These are phyloP conservation scores for Phylloporus rhodoxanthus DNA, from an alignment of 768 basidiomycete genomes.

Conservation along the genomic window DNA sequence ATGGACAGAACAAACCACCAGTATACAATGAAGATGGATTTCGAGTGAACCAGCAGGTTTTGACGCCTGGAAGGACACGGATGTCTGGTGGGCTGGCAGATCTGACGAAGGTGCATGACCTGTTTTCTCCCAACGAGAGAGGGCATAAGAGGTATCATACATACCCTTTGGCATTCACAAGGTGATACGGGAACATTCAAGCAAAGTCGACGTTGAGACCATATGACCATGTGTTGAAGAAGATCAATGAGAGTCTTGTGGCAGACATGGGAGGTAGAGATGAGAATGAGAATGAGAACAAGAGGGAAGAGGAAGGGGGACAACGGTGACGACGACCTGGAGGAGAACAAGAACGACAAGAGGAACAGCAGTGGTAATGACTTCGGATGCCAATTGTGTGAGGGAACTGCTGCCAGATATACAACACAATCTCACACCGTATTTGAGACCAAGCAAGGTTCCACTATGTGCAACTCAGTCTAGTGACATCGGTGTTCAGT, in stretches of 20 bases:
- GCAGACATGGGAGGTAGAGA: too few species aligned
- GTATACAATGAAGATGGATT: background rate
- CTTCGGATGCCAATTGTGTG: too few species aligned
- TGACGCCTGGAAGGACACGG: background rate
- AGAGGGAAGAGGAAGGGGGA: too few species aligned
- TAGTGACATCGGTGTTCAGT: background rate
- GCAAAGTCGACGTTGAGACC: background rate
- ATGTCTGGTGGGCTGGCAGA: background rate
- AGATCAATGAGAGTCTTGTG: constrained; percentile 3
- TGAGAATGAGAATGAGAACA: too few species aligned
- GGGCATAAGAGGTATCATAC: background rate
- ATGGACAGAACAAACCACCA: background rate
- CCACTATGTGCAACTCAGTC: constrained; percentile 1
- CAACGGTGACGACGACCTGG: too few species aligned
- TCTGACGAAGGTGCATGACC: background rate
- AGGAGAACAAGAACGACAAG: too few species aligned
- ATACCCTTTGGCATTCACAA: background rate
- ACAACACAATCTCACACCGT: background rate
- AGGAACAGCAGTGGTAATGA: too few species aligned
- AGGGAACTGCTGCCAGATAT: background rate
- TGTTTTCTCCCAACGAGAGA: background rate
- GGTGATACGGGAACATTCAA: constrained; percentile 1
- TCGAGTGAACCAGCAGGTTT: background rate
- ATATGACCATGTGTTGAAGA: background rate
- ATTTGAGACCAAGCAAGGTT: background rate